Base-by-base conservation (phyloP, 1,139 yeast genomes). In the Lodderomyces orthopsilosis region DNA sequence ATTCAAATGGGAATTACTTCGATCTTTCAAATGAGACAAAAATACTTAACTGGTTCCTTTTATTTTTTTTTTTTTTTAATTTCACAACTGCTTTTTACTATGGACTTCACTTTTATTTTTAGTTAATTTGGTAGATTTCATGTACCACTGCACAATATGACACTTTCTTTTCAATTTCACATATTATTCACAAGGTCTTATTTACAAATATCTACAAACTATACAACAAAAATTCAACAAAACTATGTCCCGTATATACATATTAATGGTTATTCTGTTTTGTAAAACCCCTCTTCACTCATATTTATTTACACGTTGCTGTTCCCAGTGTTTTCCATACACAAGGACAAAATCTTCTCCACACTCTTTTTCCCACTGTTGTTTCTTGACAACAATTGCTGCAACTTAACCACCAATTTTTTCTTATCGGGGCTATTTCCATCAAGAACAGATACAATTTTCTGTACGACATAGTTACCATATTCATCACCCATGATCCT, bases 401-500 rank as follows among this genome's bases (percentile, higher is more conserved):
- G 78, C 48, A 83, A 79, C 51, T 82, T 81, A 41, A 74, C 67
- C 40, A 85, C 84, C 52, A 85, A 70, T 27, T 77, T 59, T 41
- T 68, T 74, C 66, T 83, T 83, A 51, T 88, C 89, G 28, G 74
- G 75, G 42, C 86, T 85, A 48, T 75, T 77, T 7, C 94, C 79
- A 53, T 69, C 75, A 51, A 73, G 72, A 2, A 87, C 86, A 53
- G 88, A 96, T 33, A 93, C 90, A 55, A 94, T 75, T 62, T 93
- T 93, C 65, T 93, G 98, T 45, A 93, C 89, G 38, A 93, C 99
- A 61, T 93, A 93, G 63, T 93, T 93, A 17, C 98, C 98, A 66
- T 85, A 94, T 61, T 93, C 98, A 63, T 93, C 98, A 61, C 89
- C 88, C 90, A 94, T 91, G 98, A 93, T 90, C 46, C 83, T 65